These are phyloP conservation scores for Candida saitoana DNA, from an alignment of 805 yeast genomes.

Conservation along the genomic window DNA sequence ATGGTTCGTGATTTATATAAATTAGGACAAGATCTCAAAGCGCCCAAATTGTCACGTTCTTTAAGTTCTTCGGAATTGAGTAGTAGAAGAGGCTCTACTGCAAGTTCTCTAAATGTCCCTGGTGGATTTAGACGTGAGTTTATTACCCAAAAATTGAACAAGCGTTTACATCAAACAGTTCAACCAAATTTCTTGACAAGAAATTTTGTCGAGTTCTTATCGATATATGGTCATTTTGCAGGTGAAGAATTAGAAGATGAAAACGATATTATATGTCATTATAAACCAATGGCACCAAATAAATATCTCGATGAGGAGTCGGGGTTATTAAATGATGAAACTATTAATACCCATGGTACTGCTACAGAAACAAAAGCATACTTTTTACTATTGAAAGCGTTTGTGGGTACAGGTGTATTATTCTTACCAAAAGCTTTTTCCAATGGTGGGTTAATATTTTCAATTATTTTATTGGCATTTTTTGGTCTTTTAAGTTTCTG, in stretches of 20 bases:
- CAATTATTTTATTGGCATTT: constrained; percentile 46
- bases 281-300: constrained; percentile 20
- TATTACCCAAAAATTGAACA: constrained; percentile 38
- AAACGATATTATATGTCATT: constrained; percentile 53
- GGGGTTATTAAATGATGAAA: constrained; percentile 19
- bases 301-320: constrained; percentile 34
- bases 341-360: constrained; percentile 48
- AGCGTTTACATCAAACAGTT: constrained; percentile 12
- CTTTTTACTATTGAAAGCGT: constrained; percentile 65
- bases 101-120: constrained; percentile 69
- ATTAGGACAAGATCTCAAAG: constrained; percentile 13
- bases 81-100: constrained; percentile 51
- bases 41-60: constrained; percentile 17
- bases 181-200: constrained; percentile 54
- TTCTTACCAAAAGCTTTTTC: constrained; percentile 67
- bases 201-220: constrained; percentile 72
- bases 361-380: constrained; percentile 73
- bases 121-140: constrained; percentile 81
- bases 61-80: constrained; percentile 21
- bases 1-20: constrained; percentile 47
- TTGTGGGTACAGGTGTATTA: constrained; percentile 73
- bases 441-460: constrained; percentile 69
- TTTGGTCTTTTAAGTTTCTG: constrained; percentile 73
- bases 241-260: constrained; percentile 77
- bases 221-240: constrained; percentile 81